Evolutionary conservation across 306 rosid species (phyloP).

Genomic region (Cicer judaicum): DNA sequence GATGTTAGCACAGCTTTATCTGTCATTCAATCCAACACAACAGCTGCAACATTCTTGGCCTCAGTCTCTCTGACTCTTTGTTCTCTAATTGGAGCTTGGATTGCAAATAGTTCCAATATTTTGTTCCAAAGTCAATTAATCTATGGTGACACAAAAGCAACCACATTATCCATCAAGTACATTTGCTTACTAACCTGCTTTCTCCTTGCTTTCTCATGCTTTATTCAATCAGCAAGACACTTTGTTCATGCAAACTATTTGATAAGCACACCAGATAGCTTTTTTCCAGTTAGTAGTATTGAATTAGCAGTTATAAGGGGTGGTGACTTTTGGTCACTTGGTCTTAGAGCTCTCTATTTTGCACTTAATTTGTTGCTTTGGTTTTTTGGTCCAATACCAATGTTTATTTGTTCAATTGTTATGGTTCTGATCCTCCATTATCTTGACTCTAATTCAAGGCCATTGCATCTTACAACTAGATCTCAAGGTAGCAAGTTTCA

Average conservation of each 20-base stretch:
- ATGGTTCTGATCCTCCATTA: conserved; percentile 57
- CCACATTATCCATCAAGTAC: conserved; percentile 64
- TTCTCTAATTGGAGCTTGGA: conserved; percentile 82
- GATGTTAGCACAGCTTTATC: conserved; percentile 53
- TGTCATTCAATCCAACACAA: conserved; percentile 65
- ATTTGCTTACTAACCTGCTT: conserved; percentile 64
- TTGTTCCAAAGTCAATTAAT: conserved; percentile 56
- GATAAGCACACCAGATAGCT: conserved; percentile 62
- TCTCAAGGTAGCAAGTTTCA: conserved; percentile 25
- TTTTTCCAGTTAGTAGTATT: conserved; percentile 57
- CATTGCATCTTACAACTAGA: conserved; percentile 47
- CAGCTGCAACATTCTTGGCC: conserved; percentile 70
- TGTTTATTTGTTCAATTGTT: conserved; percentile 62
- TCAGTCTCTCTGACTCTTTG: conserved; percentile 67
- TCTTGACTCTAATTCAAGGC: conserved; percentile 69
- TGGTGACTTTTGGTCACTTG: conserved; percentile 78
- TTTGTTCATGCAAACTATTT: conserved; percentile 83
- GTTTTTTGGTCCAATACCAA: conserved; percentile 92
- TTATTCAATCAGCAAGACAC: conserved; percentile 75
- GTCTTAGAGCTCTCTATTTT: conserved; percentile 75
- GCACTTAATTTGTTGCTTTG: conserved; percentile 74
- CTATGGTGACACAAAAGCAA: conserved; percentile 64
- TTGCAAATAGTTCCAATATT: conserved; percentile 52
- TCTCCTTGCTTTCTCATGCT: conserved; percentile 73
- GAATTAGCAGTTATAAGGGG: conserved; percentile 75